Base-by-base conservation (phyloP, 495 filamentous ascomycete genomes). In the Xylaria curta region DNA sequence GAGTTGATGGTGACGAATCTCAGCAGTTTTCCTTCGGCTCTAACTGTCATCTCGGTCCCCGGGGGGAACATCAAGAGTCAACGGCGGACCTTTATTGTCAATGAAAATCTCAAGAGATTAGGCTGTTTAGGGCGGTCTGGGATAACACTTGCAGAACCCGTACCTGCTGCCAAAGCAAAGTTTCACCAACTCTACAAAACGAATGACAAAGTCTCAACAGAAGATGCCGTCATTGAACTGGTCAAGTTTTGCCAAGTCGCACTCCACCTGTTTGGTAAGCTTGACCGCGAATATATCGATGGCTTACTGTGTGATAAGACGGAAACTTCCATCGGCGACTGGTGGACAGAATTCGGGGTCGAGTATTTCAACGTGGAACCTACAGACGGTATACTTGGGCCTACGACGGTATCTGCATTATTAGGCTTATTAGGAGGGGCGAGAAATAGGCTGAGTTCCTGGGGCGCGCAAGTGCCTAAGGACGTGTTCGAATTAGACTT, bases 341-440 rank as follows among this genome's bases (percentile, higher is more conserved):
- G 97, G 96, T 99, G 96, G 96, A 90, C 91, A 3, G 94, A 98
- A 74, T 91, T 98, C 54, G 96, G 97, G 4, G 91, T 91, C 0
- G 94, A 98, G 59, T 87, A 93, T 71, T 97, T 94, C 82, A 97
- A 93, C 68, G 85, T 93, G 26, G 97, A 98, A 80, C 97, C 96
- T 2, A 92, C 90, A 26, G 97, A 99, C 80, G 95, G 94, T 15
- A 92, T 94, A 38, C 82, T 99, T 8, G 96, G 96, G 0, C 95
- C 96, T 3, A 97, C 95, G 0, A 98, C 93, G 0, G 94, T 98
- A 17, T 91, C 94, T 31, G 97, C 93, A 4, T 81, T 99, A 33
- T 82, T 99, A 24, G 96, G 96, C 7, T 90, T 95, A 72, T 85
- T 98, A 10, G 88, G 97, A 81, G 96, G 96, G 6, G 94, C 95